Conservation (phyloP, 2,329 filamentous ascomycete species). For the Aspergillus quadrilineatus region DNA sequence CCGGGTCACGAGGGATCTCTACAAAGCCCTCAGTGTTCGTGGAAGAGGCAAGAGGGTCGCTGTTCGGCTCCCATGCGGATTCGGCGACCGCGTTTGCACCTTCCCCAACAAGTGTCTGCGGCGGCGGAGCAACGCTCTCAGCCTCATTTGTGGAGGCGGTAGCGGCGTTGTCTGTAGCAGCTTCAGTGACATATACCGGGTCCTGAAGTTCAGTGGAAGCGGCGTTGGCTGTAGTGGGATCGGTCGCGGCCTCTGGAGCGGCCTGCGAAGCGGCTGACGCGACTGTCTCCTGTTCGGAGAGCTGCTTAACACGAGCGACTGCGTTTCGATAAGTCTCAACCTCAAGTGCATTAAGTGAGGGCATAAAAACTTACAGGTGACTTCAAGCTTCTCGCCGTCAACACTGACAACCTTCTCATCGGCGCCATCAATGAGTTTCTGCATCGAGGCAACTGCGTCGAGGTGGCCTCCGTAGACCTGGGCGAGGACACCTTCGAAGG, state of each 20-base stretch:
- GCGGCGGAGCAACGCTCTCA: conserved; percentile 32
- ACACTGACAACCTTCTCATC: conserved; percentile 59
- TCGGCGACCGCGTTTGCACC: conserved; percentile 50
- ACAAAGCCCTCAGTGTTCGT: conserved; percentile 68
- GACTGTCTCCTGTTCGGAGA: conserved; percentile 45
- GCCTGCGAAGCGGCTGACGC: conserved; percentile 25
- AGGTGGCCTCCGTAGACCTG: conserved; percentile 64
- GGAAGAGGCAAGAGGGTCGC: conserved; percentile 48
- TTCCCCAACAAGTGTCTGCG: conserved; percentile 44
- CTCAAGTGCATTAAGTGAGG: neutral
- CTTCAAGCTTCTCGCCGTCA: conserved; percentile 53
- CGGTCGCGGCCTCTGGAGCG: conserved; percentile 41
- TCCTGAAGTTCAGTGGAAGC: conserved; percentile 60
- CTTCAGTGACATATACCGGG: conserved; percentile 54
- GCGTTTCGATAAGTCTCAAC: conserved; percentile 3
- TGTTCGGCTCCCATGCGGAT: conserved; percentile 56
- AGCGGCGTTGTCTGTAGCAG: conserved; percentile 50
- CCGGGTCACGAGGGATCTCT: conserved; percentile 68
- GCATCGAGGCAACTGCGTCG: conserved; percentile 57
- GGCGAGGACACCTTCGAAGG: conserved; percentile 63
- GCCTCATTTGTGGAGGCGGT: conserved; percentile 16
- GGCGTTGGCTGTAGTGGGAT: conserved; percentile 62
- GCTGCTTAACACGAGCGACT: conserved; percentile 55
- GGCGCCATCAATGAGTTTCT: conserved; percentile 60
- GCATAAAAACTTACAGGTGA: conserved; percentile 54